Conservation (phyloP, 192 early-diverging fungal genomes). For the Entomortierella beljakovae region DNA sequence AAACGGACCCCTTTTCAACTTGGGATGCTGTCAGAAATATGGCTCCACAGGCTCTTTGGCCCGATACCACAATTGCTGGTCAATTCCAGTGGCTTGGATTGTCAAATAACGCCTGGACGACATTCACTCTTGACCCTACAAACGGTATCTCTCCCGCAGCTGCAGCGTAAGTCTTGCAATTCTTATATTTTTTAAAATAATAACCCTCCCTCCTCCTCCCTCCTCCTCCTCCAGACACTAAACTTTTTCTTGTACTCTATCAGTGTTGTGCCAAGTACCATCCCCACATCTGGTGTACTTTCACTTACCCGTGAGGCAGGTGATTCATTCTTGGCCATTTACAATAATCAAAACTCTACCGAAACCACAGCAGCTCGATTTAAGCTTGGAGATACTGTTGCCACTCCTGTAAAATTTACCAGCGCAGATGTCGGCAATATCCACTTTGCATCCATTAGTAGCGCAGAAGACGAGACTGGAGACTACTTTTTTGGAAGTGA, state of each 20-base stretch:
- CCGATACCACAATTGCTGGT: conserved; percentile 1
- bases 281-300: conserved; percentile 13
- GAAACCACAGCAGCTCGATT: conserved; percentile 20
- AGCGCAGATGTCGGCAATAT: background rate
- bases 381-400: conserved; percentile 6
- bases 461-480: conserved; percentile 10
- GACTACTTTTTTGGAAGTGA: conserved; percentile 38
- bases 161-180: conserved; percentile 25
- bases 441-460: conserved; percentile 13
- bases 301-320: conserved; percentile 16
- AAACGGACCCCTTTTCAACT: conserved; percentile 3
- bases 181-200: background rate
- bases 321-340: conserved; percentile 26
- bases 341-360: conserved; percentile 6
- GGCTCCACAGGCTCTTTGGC: conserved; percentile 18
- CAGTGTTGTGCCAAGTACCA: conserved; percentile 24
- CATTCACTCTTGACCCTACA: conserved; percentile 9
- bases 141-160: conserved; percentile 12
- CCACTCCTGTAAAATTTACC: background rate
- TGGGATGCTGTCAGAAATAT: conserved; percentile 12
- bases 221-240: background rate
- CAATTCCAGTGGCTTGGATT: conserved; percentile 49
- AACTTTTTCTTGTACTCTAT: background rate
- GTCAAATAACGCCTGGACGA: conserved; percentile 20
- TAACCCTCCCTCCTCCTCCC: background rate